Percentiles rank a stretch among this genome's conserved stretches.
These are phyloP conservation scores for Gnomoniopsis sp. DNA, from an alignment of 2,329 filamentous ascomycete genomes.

Conservation along the genomic window DNA sequence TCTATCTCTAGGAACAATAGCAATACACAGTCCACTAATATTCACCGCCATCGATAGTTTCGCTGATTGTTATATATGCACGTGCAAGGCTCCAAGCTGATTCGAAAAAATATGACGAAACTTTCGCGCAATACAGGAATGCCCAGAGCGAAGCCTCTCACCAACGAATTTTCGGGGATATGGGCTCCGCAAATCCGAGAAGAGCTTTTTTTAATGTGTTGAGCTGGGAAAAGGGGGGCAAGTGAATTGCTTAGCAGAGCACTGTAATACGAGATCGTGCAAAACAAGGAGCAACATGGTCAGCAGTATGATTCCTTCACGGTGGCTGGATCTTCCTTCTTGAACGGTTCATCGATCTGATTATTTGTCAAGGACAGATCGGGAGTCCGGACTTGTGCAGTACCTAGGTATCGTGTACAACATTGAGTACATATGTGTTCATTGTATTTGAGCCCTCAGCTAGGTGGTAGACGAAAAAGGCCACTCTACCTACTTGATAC, in stretches of 20 bases:
- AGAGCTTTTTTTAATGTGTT: constrained; percentile 15
- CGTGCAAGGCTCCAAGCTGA: constrained; percentile 29
- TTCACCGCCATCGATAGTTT: neutral
- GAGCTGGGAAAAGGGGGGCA: constrained; percentile 7
- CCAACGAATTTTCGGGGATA: constrained; percentile 28
- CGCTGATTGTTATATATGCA: constrained; percentile 28
- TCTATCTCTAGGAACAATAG: neutral
- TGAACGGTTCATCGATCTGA: too few relatives aligned
- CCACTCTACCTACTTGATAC: neutral
- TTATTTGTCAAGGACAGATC: too few relatives aligned
- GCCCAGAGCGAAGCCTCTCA: constrained; percentile 33
- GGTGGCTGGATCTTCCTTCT: too few relatives aligned
- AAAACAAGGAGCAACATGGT: too few relatives aligned
- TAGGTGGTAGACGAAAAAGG: too few relatives aligned
- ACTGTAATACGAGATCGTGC: too few relatives aligned
- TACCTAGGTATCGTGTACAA: too few relatives aligned
- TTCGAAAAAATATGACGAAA: constrained; percentile 34
- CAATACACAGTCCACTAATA: neutral
- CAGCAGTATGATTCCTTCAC: too few relatives aligned
- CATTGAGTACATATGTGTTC: too few relatives aligned
- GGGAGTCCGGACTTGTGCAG: too few relatives aligned
- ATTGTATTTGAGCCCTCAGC: too few relatives aligned
- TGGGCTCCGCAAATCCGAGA: constrained; percentile 9
- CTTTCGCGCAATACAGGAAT: constrained; percentile 36
- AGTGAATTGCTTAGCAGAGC: too few relatives aligned